phyloP scores from a whole-genome alignment of 768 basidiomycete genomes.

The Tubosaeta sp. region DNA sequence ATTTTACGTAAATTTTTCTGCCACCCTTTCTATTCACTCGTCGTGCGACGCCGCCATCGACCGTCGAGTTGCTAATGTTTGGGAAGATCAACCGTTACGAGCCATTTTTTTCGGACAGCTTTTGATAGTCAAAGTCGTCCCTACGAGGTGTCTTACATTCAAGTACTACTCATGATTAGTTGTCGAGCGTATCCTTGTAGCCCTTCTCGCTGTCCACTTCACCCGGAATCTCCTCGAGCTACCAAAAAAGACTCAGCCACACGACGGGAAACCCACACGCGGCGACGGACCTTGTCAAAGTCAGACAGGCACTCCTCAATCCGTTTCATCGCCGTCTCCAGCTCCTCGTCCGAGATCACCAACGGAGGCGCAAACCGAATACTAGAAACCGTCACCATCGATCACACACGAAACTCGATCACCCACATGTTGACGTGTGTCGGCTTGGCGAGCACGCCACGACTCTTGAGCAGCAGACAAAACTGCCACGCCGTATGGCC shows the following conservation, averaged over 20 bases:
- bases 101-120: conserved; percentile 55
- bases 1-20: not conserved
- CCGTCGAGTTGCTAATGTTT: conserved; percentile 48
- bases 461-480: conserved; percentile 86
- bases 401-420: not conserved
- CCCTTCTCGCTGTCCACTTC: conserved; percentile 60
- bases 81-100: conserved; percentile 39
- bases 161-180: conserved; percentile 13
- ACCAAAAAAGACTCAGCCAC: not conserved
- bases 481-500: conserved; percentile 94
- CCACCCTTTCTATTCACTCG: conserved; percentile 44
- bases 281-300: conserved; percentile 63
- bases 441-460: conserved; percentile 92
- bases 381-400: conserved; percentile 36
- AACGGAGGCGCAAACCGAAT: conserved; percentile 96
- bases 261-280: not conserved
- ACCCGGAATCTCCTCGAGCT: conserved; percentile 61
- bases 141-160: conserved; percentile 62
- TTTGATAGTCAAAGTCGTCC: conserved; percentile 38
- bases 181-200: conserved; percentile 36
- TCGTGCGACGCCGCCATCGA: conserved; percentile 40
- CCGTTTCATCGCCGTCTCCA: conserved; percentile 67
- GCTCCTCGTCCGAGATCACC: conserved; percentile 86
- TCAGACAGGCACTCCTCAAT: conserved; percentile 77
- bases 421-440: conserved; percentile 92